Percentiles rank a stretch among this genome's conserved stretches.
These are phyloP conservation scores for Tylopilus felleus DNA, from an alignment of 768 basidiomycete genomes.

Conservation along the genomic window DNA sequence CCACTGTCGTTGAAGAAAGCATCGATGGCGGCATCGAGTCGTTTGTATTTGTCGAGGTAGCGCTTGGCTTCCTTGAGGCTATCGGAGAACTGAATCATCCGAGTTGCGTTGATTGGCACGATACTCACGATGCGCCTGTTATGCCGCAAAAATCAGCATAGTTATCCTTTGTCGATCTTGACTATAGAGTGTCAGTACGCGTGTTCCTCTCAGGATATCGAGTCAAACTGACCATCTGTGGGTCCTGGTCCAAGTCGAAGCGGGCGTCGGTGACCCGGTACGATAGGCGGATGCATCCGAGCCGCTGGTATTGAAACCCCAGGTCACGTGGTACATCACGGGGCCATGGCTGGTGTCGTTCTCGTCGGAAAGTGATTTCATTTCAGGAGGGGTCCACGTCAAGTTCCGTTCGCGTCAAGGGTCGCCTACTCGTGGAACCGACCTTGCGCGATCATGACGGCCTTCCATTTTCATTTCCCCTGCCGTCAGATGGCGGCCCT, in stretches of 20 bases:
- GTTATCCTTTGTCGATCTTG: conserved; percentile 37
- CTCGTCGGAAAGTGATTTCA: not conserved
- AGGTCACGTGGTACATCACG: conserved; percentile 18
- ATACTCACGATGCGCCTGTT: conserved; percentile 68
- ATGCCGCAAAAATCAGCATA: conserved; percentile 59
- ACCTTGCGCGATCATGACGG: conserved; percentile 11
- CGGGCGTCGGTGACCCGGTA: not conserved
- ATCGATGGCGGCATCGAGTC: conserved; percentile 70
- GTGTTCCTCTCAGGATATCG: not conserved
- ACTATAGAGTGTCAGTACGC: conserved; percentile 14
- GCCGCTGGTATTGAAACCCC: conserved; percentile 21
- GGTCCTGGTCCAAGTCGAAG: not conserved
- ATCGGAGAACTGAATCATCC: not conserved
- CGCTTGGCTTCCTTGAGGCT: conserved; percentile 56
- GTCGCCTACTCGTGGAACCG: conserved; percentile 6
- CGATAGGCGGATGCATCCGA: conserved; percentile 20
- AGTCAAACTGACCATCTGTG: conserved; percentile 25
- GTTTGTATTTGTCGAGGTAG: conserved; percentile 67
- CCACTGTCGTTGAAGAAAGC: conserved; percentile 58
- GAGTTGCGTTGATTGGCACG: not conserved
- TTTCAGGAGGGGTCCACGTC: conserved; percentile 3
- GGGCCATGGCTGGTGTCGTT: not conserved
- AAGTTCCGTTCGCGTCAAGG: conserved; percentile 17
- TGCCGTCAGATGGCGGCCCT: not conserved
- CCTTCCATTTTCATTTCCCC: conserved; percentile 21